phyloP scores from a whole-genome alignment of 2,329 filamentous ascomycete genomes.

The Diatrype stigma region DNA sequence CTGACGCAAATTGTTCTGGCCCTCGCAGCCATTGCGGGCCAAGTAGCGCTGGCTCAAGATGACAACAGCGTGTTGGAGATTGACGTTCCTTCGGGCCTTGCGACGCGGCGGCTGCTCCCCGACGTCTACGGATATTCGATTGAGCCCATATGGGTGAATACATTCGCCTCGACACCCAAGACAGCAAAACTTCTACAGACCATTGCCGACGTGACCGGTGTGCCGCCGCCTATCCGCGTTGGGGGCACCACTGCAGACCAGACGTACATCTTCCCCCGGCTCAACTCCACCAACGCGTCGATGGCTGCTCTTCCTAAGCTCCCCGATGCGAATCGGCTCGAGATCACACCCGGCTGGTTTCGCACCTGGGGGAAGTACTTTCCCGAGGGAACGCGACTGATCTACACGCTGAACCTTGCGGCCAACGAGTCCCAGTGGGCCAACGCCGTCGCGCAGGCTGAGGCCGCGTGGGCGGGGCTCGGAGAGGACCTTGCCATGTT shows the following conservation, averaged over 20 bases:
- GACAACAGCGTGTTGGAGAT: constrained; percentile 9
- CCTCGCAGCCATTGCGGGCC: constrained; percentile 1
- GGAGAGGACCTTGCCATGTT: constrained; percentile 25
- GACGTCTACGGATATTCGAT: constrained; percentile 32
- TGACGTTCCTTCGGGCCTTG: constrained; percentile 19
- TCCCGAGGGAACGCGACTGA: constrained; percentile 25
- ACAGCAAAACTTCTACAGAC: constrained; percentile 21
- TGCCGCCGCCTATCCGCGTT: constrained; percentile 27
- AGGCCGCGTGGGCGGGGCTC: constrained; percentile 23
- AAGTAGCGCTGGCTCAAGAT: constrained; percentile 10
- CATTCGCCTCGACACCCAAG: constrained; percentile 24
- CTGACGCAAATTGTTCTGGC: not conserved
- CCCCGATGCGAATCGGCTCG: constrained; percentile 20
- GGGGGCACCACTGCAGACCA: constrained; percentile 32
- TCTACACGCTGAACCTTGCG: constrained; percentile 30
- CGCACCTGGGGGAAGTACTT: constrained; percentile 28
- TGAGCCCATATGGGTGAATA: constrained; percentile 30
- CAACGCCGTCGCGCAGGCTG: constrained; percentile 25
- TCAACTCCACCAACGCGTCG: constrained; percentile 23
- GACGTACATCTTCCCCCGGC: constrained; percentile 27
- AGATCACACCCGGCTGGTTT: constrained; percentile 31
- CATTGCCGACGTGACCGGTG: constrained; percentile 26
- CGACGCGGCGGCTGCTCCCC: constrained; percentile 20
- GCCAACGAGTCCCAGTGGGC: constrained; percentile 27
- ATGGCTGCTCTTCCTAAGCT: constrained; percentile 23